Evolutionary conservation across 2,329 filamentous ascomycete genomes (phyloP), one percentile per base, ranked within the genome.

Genomic region (Cladosporium oxysporum): DNA sequence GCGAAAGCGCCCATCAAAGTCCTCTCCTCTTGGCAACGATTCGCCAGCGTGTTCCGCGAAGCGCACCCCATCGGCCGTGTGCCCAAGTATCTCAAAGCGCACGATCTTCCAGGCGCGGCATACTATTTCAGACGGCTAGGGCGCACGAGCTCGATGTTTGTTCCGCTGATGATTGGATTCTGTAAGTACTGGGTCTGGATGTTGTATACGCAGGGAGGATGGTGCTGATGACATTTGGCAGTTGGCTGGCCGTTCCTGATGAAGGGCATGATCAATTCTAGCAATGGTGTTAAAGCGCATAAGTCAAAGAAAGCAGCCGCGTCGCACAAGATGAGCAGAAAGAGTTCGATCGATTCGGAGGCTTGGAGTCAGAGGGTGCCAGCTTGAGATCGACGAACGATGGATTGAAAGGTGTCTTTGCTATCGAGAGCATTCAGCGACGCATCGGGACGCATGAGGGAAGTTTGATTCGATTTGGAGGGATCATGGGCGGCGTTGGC

Each of bases 1-100:
- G 47, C 59, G 26, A n/a, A 47, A 14, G 58, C 58, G 44, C 59
- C 59, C 59, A 16, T 37, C 60, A 62, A 23, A 55, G 49, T 62
- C 35, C 61, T 57, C 50, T 29, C 61, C 33, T n/a, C 23, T 29
- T 57, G 50, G 50, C 61, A 57, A 33, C 50, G 57, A n/a, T 60
- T 65, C 55, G 55, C 63, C 63, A 52, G 49, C 33, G 58, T 60
- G 16, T 65, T 60, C 63, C 55, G 55, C 53, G 63, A 65, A 55
- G 55, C 63, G 11, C 63, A 65, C 49, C 63, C 63, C 29, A 55
- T 65, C 18, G 63, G 55, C 31, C 63, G 63, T 47, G 47, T 41
- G 21, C 63, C 63, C 21, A 23, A 11, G 1, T 65, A 65, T 23
- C 57, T 65, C 63, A 58, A 65, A 37, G 21, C 53, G 23, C 63